phyloP scores from a whole-genome alignment of 2,329 filamentous ascomycete species.

The Arthroderma sp. region DNA sequence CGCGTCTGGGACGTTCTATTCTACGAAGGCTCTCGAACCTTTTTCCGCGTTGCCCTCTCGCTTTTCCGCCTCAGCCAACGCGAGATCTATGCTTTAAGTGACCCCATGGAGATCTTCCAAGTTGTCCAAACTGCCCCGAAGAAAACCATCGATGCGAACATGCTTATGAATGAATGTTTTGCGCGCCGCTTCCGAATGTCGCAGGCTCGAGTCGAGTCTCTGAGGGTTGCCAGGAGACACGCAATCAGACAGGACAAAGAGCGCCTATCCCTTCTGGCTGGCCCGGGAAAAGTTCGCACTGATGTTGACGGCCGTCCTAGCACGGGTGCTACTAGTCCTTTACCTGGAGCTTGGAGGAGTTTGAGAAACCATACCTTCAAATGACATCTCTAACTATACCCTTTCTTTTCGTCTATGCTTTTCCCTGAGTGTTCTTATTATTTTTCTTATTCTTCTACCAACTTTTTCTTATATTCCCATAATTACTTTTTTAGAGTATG shows the following conservation, averaged over 20 bases:
- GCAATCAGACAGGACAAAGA: conserved; percentile 30
- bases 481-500: too few species aligned
- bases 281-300: conserved; percentile 5
- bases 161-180: conserved; percentile 70
- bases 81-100: conserved; percentile 64
- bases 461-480: too few species aligned
- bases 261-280: conserved; percentile 23
- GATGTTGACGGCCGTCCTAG: conserved; percentile 4
- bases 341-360: conserved; percentile 9
- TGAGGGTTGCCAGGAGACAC: conserved; percentile 54
- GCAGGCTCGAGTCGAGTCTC: conserved; percentile 67
- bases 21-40: conserved; percentile 84
- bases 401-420: conserved; percentile 8
- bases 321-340: conserved; percentile 5
- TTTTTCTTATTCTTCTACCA: not conserved
- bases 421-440: not conserved
- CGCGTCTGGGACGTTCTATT: conserved; percentile 94
- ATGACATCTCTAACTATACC: conserved; percentile 9
- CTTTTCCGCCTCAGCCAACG: conserved; percentile 80
- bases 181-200: conserved; percentile 66
- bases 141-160: conserved; percentile 67
- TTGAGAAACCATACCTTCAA: conserved; percentile 14
- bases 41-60: conserved; percentile 81
- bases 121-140: conserved; percentile 80
- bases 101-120: conserved; percentile 93